Evolutionary conservation across 2,329 filamentous ascomycete species (phyloP).

Genomic region (Botrytis galanthina): DNA sequence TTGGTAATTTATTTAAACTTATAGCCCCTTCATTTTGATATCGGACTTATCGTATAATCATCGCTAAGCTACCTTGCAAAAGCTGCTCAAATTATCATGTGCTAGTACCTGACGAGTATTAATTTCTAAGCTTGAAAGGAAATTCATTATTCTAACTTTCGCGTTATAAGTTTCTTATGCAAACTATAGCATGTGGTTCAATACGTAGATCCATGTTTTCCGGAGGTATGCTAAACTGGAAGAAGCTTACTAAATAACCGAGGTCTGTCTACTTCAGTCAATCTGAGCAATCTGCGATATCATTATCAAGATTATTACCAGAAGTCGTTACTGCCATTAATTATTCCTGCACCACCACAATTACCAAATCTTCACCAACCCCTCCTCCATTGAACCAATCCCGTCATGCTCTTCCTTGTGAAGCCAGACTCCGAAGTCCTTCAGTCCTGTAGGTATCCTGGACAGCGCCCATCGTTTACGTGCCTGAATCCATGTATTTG

Average conservation of each 20-base stretch:
- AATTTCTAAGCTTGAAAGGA: not conserved
- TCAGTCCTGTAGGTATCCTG: conserved; percentile 1
- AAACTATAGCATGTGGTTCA: not conserved
- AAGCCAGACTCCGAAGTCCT: not conserved
- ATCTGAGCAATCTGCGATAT: not conserved
- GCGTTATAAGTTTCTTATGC: not conserved
- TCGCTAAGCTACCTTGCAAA: not conserved
- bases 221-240: not conserved
- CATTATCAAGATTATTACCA: not conserved
- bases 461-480: conserved; percentile 1
- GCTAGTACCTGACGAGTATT: not conserved
- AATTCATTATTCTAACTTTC: not conserved
- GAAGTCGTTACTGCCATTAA: conserved; percentile 2
- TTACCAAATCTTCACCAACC: conserved; percentile 1
- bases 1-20: not conserved
- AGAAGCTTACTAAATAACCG: not conserved
- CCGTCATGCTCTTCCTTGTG: not conserved
- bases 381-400: conserved; percentile 1
- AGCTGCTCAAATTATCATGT: not conserved
- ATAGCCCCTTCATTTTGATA: conserved; percentile 1
- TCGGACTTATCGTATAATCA: not conserved
- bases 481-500: not conserved
- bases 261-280: not conserved
- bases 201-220: not conserved
- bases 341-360: not conserved